These are phyloP conservation scores for Blastobotrys parvus DNA, from an alignment of 805 yeast species.

Conservation along the genomic window DNA sequence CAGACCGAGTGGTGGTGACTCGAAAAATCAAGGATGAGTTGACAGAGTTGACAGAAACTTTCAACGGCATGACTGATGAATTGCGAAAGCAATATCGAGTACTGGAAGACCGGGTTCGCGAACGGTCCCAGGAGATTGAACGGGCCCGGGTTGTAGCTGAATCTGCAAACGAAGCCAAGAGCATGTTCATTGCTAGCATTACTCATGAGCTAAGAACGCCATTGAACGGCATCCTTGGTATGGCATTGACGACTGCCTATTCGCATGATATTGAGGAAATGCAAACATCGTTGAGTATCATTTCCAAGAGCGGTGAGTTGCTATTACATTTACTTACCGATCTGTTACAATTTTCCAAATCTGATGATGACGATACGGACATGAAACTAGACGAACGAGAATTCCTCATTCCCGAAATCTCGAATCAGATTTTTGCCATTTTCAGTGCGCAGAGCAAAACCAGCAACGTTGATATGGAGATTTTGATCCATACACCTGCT, in stretches of 20 bases:
- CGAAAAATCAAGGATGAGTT: conserved; percentile 54
- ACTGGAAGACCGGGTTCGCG: conserved; percentile 79
- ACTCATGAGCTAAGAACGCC: conserved; percentile 94
- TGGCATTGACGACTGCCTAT: conserved; percentile 88
- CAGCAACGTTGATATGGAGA: conserved; percentile 59
- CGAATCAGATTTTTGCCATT: conserved; percentile 71
- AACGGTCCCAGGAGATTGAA: conserved; percentile 81
- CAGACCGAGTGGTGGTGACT: conserved; percentile 16
- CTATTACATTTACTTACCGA: conserved; percentile 84
- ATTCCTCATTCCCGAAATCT: conserved; percentile 67
- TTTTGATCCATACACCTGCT: conserved; percentile 47
- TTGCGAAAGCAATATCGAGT: conserved; percentile 75
- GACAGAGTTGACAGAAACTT: conserved; percentile 79
- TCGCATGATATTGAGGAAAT: conserved; percentile 62
- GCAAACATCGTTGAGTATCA: conserved; percentile 65
- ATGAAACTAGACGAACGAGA: conserved; percentile 75
- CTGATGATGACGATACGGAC: conserved; percentile 62
- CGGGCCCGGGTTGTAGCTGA: conserved; percentile 31
- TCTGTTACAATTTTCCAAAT: conserved; percentile 78
- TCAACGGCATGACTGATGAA: conserved; percentile 86
- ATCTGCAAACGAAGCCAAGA: conserved; percentile 89
- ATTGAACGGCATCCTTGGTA: conserved; percentile 88
- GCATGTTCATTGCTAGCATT: conserved; percentile 87
- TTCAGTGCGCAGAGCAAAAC: conserved; percentile 47
- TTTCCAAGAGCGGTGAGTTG: conserved; percentile 83